phyloP scores from a whole-genome alignment of 352 stramenopile genomes.

The Phytophthora macrochlamydospora region DNA sequence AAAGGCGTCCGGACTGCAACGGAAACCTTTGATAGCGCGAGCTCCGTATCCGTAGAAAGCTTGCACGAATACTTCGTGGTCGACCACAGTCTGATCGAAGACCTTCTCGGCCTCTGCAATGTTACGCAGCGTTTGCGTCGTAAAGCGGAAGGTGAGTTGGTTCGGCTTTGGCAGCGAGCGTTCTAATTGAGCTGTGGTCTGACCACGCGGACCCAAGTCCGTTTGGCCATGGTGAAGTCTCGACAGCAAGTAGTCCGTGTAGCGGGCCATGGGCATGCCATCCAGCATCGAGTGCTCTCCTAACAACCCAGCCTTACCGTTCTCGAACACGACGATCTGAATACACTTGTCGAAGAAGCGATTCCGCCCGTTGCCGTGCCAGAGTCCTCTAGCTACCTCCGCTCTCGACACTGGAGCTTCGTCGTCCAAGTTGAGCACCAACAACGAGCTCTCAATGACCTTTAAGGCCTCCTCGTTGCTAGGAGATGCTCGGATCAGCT shows the following conservation, averaged over 20 bases:
- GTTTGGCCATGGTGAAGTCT: constrained; percentile 58
- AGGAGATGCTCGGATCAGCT: constrained; percentile 53
- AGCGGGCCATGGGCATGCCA: constrained; percentile 82
- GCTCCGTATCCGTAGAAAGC: constrained; percentile 91
- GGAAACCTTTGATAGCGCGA: constrained; percentile 88
- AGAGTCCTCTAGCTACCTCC: constrained; percentile 68
- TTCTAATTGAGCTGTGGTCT: constrained; percentile 48
- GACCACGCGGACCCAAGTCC: constrained; percentile 44
- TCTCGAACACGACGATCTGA: constrained; percentile 95
- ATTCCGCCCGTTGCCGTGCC: constrained; percentile 91
- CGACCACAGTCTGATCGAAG: constrained; percentile 75
- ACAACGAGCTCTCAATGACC: constrained; percentile 69
- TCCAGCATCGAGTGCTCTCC: constrained; percentile 95
- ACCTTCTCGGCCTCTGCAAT: constrained; percentile 59
- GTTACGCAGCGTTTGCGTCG: constrained; percentile 42
- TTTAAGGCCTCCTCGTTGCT: constrained; percentile 66
- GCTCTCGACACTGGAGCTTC: constrained; percentile 61
- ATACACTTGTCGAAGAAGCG: constrained; percentile 98
- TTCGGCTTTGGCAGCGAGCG: constrained; percentile 32
- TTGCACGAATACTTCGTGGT: constrained; percentile 90
- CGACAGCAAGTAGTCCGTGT: constrained; percentile 66
- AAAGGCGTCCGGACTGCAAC: constrained; percentile 94
- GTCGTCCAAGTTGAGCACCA: constrained; percentile 77
- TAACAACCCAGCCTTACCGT: constrained; percentile 94
- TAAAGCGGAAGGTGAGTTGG: constrained; percentile 65